A percentile compares a stretch with the other conserved stretches of the same genome.
Evolutionary conservation across 1,284 basidiomycete genomes (phyloP).

Genomic region (Microbotryomycetes sp.): DNA sequence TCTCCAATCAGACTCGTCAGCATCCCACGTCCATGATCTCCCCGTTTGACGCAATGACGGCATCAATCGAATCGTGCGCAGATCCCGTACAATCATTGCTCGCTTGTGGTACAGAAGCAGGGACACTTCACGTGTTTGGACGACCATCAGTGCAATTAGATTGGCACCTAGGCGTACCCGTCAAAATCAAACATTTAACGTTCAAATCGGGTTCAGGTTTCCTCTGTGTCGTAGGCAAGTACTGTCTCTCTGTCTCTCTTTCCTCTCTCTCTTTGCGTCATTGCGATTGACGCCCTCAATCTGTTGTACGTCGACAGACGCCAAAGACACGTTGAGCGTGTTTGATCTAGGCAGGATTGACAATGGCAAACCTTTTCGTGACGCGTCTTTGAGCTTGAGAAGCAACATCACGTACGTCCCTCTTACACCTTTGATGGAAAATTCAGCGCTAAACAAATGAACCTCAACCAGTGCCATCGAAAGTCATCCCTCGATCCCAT

Average conservation of each 20-base stretch:
- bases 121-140: constrained; percentile 59
- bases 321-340: constrained; percentile 57
- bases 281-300: constrained; percentile 1
- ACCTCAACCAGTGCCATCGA: constrained; percentile 51
- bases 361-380: constrained; percentile 49
- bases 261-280: not conserved
- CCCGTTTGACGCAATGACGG: not conserved
- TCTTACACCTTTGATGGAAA: constrained; percentile 12
- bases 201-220: constrained; percentile 57
- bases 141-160: constrained; percentile 53
- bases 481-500: constrained; percentile 65
- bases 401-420: constrained; percentile 48
- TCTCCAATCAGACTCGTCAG: constrained; percentile 3
- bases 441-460: constrained; percentile 14
- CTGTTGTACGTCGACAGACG: constrained; percentile 48
- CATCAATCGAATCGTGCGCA: constrained; percentile 11
- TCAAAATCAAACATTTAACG: constrained; percentile 56
- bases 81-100: constrained; percentile 68
- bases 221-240: constrained; percentile 59
- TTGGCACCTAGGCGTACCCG: constrained; percentile 51
- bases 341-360: constrained; percentile 58
- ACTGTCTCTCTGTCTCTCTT: no score
- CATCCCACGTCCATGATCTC: not conserved
- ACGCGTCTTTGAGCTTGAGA: constrained; percentile 53
- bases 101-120: constrained; percentile 57